Conservation (phyloP, 2,329 filamentous ascomycete species). For the Diaporthe humulicola region DNA sequence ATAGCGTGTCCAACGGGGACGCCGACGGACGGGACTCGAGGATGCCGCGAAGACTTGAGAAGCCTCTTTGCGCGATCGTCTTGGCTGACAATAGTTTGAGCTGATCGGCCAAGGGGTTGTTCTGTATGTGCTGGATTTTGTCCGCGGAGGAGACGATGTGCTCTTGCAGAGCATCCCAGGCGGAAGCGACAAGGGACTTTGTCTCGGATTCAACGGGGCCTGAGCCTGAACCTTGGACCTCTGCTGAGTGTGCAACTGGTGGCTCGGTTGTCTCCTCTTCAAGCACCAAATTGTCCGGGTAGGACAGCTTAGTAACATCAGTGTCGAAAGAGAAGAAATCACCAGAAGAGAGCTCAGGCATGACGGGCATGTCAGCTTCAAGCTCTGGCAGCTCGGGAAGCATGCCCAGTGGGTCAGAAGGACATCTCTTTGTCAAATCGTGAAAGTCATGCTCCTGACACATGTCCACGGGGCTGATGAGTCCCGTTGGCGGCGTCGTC, state of each 20-base stretch:
- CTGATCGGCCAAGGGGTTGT: slow-evolving; percentile 57
- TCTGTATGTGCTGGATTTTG: slow-evolving; percentile 56
- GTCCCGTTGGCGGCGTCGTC: slow-evolving; percentile 60
- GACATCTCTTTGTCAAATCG: slow-evolving; percentile 42
- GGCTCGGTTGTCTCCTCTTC: slow-evolving; percentile 45
- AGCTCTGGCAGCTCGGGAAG: slow-evolving; percentile 60
- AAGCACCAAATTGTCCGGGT: slow-evolving; percentile 54
- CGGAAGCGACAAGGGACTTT: slow-evolving; percentile 56
- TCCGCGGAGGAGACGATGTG: slow-evolving; percentile 60
- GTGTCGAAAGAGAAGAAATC: slow-evolving; percentile 52
- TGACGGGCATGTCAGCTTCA: slow-evolving; percentile 55
- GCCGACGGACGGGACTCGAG: slow-evolving; percentile 53
- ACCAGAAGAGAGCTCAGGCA: slow-evolving; percentile 45
- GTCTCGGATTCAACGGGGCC: slow-evolving; percentile 45
- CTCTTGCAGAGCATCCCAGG: slow-evolving; percentile 60
- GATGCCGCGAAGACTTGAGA: slow-evolving; percentile 56
- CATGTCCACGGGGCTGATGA: slow-evolving; percentile 50
- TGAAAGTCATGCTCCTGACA: slow-evolving; percentile 46
- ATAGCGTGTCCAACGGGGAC: slow-evolving; percentile 60
- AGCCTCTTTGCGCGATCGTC: slow-evolving; percentile 56
- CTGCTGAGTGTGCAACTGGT: slow-evolving; percentile 6
- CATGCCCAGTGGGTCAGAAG: slow-evolving; percentile 46
- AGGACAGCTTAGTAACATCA: slow-evolving; percentile 51
- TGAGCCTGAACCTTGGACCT: neutral
- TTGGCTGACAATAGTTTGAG: slow-evolving; percentile 55